Conservation (phyloP, 2,329 filamentous ascomycete species). For the Gliomastix tumulicola region DNA sequence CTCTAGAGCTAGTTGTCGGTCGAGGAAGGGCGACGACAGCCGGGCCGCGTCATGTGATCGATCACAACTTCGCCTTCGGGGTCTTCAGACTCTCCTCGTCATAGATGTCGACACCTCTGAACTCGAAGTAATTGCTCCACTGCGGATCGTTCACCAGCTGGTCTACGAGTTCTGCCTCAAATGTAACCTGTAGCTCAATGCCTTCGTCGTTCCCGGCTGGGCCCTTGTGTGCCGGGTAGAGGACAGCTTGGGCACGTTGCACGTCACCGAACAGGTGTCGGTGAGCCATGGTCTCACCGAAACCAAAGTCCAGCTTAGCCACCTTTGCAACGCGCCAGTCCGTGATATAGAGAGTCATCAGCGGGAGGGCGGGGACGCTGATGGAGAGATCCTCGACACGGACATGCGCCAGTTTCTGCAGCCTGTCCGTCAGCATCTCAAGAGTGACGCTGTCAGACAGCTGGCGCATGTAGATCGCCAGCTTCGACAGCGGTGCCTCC, state of each 20-base stretch:
- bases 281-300: constrained; percentile 20
- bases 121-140: constrained; percentile 27
- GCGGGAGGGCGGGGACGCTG: constrained; percentile 24
- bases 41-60: neutral
- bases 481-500: constrained; percentile 21
- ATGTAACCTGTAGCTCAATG: constrained; percentile 20
- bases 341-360: constrained; percentile 22
- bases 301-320: constrained; percentile 23
- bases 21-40: neutral
- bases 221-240: constrained; percentile 20
- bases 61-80: neutral
- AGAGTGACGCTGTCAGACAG: constrained; percentile 24
- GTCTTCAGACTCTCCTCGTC: neutral
- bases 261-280: constrained; percentile 22
- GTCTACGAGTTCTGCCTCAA: constrained; percentile 21
- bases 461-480: constrained; percentile 27
- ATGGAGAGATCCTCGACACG: constrained; percentile 24
- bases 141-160: constrained; percentile 22
- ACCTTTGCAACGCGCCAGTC: constrained; percentile 24
- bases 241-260: constrained; percentile 13
- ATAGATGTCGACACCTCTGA: constrained; percentile 21
- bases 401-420: constrained; percentile 20
- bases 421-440: constrained; percentile 15
- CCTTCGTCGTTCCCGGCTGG: constrained; percentile 24
- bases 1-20: no score